Percentiles rank a stretch among this genome's conserved stretches.
These are phyloP conservation scores for Beta corolliflora DNA, from an alignment of 179 eudicot genomes.

Conservation along the genomic window DNA sequence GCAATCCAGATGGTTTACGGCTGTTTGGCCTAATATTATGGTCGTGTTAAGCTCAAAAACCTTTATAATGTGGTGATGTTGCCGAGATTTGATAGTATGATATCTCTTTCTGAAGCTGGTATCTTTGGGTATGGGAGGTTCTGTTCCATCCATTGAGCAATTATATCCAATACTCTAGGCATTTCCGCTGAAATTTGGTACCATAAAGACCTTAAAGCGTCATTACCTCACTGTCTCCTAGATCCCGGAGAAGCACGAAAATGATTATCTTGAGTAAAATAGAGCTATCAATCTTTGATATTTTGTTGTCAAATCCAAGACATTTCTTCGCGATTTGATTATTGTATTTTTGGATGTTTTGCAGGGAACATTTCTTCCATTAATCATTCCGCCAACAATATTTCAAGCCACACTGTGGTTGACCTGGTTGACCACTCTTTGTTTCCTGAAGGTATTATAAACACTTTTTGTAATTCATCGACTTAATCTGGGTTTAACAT, in stretches of 20 bases:
- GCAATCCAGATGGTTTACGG: no score
- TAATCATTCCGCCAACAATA: slow-evolving; percentile 84
- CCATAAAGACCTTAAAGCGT: background rate
- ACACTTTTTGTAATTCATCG: background rate
- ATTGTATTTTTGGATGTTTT: background rate
- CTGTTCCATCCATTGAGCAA: no score
- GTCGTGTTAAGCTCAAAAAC: no score
- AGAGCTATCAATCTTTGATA: background rate
- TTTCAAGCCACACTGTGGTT: slow-evolving; percentile 82
- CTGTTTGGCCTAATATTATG: no score
- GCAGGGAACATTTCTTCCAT: slow-evolving; percentile 92
- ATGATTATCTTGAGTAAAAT: background rate
- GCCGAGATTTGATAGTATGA: no score
- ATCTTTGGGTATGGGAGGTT: no score
- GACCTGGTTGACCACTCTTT: slow-evolving; percentile 80
- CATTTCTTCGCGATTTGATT: background rate
- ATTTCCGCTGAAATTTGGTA: background rate
- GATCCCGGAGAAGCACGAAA: background rate
- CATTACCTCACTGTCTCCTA: background rate
- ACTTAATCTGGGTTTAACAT: slow-evolving; percentile 9
- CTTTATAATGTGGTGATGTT: no score
- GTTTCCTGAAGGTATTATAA: slow-evolving; percentile 75
- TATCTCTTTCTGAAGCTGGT: no score
- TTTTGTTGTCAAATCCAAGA: background rate
- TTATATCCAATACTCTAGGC: no score